Percentiles rank a stretch among this genome's conserved stretches.
These are phyloP conservation scores for Candida pseudoviswanathii DNA, from an alignment of 1,139 yeast species.

Conservation along the genomic window DNA sequence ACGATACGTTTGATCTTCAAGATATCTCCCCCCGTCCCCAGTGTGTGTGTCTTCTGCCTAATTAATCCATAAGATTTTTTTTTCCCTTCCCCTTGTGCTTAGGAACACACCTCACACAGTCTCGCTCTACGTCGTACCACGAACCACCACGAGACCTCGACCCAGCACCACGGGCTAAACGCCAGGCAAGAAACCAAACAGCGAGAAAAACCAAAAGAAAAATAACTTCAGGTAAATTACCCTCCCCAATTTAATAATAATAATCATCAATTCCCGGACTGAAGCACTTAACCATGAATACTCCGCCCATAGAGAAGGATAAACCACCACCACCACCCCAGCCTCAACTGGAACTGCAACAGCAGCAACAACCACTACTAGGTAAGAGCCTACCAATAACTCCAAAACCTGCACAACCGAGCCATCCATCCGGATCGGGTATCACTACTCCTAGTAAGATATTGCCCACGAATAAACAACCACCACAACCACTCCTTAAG, in stretches of 20 bases:
- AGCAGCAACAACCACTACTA: neutral
- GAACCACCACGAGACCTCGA: neutral
- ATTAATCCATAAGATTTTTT: too few species aligned
- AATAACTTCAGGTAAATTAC: too few species aligned
- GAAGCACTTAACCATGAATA: neutral
- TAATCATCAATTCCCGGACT: neutral
- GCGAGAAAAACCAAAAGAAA: too few species aligned
- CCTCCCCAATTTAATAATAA: too few species aligned
- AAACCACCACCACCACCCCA: neutral
- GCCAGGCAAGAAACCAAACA: neutral
- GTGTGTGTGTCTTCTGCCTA: neutral
- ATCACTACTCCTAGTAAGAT: neutral
- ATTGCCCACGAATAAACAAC: neutral
- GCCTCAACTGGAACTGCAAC: neutral
- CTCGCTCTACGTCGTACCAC: neutral
- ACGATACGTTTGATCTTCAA: too few species aligned
- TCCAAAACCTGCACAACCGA: slow-evolving; percentile 2
- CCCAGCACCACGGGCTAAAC: neutral
- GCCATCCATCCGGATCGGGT: neutral
- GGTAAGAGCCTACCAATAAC: neutral
- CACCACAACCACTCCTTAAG: slow-evolving; percentile 1
- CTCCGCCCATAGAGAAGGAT: neutral
- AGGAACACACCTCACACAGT: neutral
- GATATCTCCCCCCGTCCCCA: too few species aligned
- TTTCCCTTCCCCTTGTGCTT: neutral